Evolutionary conservation across 2,329 filamentous ascomycete genomes (phyloP).

Genomic region (Coniochaeta hoffmannii): DNA sequence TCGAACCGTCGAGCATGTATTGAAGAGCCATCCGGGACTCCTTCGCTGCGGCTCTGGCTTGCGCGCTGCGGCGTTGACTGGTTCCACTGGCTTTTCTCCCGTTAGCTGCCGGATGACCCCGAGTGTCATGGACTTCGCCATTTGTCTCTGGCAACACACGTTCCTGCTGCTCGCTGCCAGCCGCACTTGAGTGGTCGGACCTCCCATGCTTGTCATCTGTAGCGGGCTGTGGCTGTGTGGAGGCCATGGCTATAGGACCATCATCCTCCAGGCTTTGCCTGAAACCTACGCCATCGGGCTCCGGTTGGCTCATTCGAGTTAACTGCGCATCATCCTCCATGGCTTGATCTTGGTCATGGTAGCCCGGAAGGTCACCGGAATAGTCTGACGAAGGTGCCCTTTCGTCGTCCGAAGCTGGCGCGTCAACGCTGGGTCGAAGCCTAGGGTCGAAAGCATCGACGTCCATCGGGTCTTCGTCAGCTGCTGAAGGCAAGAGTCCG

Average conservation of each 20-base stretch:
- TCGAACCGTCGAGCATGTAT: neutral
- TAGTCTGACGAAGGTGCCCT: neutral
- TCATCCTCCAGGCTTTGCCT: neutral
- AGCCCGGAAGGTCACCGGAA: neutral
- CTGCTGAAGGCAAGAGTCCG: neutral
- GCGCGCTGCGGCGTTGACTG: neutral
- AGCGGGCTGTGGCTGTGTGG: neutral
- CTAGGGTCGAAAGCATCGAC: neutral
- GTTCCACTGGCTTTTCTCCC: neutral
- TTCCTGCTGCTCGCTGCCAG: neutral
- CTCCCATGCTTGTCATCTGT: neutral
- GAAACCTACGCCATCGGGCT: too few relatives aligned
- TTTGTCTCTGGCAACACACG: neutral
- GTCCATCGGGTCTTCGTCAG: neutral
- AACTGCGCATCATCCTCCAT: neutral
- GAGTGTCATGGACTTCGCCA: neutral
- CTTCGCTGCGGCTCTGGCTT: neutral
- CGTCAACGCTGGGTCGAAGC: neutral
- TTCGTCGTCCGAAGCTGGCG: neutral
- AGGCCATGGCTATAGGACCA: neutral
- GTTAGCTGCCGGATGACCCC: neutral
- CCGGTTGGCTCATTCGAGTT: neutral
- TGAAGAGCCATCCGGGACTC: neutral
- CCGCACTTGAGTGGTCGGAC: neutral
- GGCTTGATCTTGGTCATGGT: neutral